phyloP scores from a whole-genome alignment of 2,329 filamentous ascomycete genomes.

The Thermothelomyces thermophilus region DNA sequence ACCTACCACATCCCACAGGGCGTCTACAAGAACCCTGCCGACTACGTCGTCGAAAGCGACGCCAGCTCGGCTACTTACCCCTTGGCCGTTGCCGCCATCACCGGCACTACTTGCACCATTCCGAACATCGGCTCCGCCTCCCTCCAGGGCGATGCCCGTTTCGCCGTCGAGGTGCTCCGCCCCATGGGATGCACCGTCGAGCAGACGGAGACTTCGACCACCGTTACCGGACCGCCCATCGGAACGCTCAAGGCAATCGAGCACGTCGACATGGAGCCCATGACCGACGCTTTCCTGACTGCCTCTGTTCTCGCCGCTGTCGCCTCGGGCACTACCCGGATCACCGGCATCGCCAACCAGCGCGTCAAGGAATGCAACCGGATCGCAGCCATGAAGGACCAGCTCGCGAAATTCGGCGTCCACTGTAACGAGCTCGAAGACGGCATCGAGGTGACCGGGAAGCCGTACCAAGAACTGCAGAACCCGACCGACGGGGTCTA shows the following conservation, averaged over 20 bases:
- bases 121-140: constrained; percentile 93
- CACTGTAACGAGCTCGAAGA: constrained; percentile 82
- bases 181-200: constrained; percentile 93
- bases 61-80: constrained; percentile 97
- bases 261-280: constrained; percentile 95
- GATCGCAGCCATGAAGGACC: constrained; percentile 89
- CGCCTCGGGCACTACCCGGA: constrained; percentile 73
- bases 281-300: constrained; percentile 97
- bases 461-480: constrained; percentile 39
- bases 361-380: constrained; percentile 97
- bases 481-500: constrained; percentile 63
- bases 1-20: constrained; percentile 92
- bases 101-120: constrained; percentile 89
- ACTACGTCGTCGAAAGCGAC: constrained; percentile 93
- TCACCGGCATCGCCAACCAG: constrained; percentile 94
- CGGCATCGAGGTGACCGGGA: constrained; percentile 70
- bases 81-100: constrained; percentile 87
- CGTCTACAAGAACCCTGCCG: constrained; percentile 71
- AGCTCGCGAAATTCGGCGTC: constrained; percentile 90
- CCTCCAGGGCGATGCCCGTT: constrained; percentile 88
- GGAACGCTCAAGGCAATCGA: constrained; percentile 68
- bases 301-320: constrained; percentile 90
- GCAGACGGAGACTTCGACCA: constrained; percentile 80
- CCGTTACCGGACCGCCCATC: constrained; percentile 76
- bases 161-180: constrained; percentile 79